phyloP scores from a whole-genome alignment of 2,329 filamentous ascomycete genomes.

The Cladosporium colombiae region DNA sequence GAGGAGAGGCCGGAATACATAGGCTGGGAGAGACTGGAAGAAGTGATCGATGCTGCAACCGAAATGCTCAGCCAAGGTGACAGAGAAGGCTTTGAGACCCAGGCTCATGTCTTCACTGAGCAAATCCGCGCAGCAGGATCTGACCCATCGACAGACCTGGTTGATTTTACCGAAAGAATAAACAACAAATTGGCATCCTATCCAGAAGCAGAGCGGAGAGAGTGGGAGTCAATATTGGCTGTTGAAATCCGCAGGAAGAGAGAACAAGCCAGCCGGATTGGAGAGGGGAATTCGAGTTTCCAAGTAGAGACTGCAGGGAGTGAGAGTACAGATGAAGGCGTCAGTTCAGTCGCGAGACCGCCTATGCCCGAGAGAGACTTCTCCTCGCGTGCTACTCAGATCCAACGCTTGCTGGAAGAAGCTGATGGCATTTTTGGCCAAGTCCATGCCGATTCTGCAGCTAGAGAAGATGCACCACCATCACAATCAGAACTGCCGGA shows the following conservation, averaged over 20 bases:
- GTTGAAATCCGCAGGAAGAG: slow-evolving; percentile 17
- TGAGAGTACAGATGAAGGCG: not conserved
- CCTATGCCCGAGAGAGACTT: slow-evolving; percentile 48
- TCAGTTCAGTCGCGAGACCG: not conserved
- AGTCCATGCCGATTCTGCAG: slow-evolving; percentile 5
- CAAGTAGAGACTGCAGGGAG: not conserved
- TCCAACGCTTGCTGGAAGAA: slow-evolving; percentile 52
- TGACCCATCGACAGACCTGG: slow-evolving; percentile 20
- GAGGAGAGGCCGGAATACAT: slow-evolving; percentile 25
- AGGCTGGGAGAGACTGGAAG: slow-evolving; percentile 31
- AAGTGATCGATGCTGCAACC: slow-evolving; percentile 31
- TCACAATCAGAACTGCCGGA: not conserved
- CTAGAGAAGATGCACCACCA: not conserved
- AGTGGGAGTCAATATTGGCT: slow-evolving; percentile 33
- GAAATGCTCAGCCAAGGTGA: slow-evolving; percentile 23
- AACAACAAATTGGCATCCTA: slow-evolving; percentile 28
- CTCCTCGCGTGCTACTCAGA: slow-evolving; percentile 49
- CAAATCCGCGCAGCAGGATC: slow-evolving; percentile 29
- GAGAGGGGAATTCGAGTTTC: not conserved
- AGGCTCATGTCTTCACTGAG: slow-evolving; percentile 21
- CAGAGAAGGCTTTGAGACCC: slow-evolving; percentile 20
- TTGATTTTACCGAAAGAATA: slow-evolving; percentile 29
- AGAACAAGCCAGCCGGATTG: not conserved
- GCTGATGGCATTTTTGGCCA: slow-evolving; percentile 24
- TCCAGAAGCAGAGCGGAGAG: slow-evolving; percentile 26